Percentiles rank a stretch among this genome's conserved stretches.
Conservation (phyloP, 2,329 filamentous ascomycete species). For the Fusarium multiceps region DNA sequence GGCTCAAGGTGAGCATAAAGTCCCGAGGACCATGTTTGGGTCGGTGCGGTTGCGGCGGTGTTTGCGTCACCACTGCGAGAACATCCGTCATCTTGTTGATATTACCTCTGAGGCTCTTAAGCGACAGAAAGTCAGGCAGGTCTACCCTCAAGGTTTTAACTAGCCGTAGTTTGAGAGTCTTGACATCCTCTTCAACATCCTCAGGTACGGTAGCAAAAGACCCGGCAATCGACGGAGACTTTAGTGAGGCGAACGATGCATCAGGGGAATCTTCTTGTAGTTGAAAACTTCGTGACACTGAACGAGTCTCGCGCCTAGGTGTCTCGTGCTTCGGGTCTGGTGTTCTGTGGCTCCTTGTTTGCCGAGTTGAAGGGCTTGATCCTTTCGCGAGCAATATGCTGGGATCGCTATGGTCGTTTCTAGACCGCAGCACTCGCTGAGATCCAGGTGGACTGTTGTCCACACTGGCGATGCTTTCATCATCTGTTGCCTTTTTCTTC, state of each 20-base stretch:
- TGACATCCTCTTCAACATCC: slow-evolving; percentile 47
- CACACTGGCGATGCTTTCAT: slow-evolving; percentile 23
- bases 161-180: slow-evolving; percentile 59
- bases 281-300: slow-evolving; percentile 36
- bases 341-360: slow-evolving; percentile 38
- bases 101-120: slow-evolving; percentile 64
- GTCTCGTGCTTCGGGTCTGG: slow-evolving; percentile 40
- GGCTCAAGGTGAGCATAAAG: slow-evolving; percentile 67
- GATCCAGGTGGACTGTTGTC: slow-evolving; percentile 39
- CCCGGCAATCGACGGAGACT: slow-evolving; percentile 47
- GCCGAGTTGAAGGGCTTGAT: slow-evolving; percentile 36
- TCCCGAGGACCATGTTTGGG: slow-evolving; percentile 69
- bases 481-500: slow-evolving; percentile 31
- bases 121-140: slow-evolving; percentile 63
- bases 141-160: slow-evolving; percentile 59
- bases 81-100: slow-evolving; percentile 64
- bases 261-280: slow-evolving; percentile 40
- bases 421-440: slow-evolving; percentile 47
- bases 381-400: slow-evolving; percentile 45
- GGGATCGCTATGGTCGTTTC: slow-evolving; percentile 36
- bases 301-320: slow-evolving; percentile 42
- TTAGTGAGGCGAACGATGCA: slow-evolving; percentile 33
- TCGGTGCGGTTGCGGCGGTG: slow-evolving; percentile 62
- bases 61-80: slow-evolving; percentile 64
- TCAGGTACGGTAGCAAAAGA: slow-evolving; percentile 36